A percentile compares a stretch with the other conserved stretches of the same genome.
Evolutionary conservation across 1,139 yeast species (phyloP).

Genomic region (Nakaseomyces bracarensis): DNA sequence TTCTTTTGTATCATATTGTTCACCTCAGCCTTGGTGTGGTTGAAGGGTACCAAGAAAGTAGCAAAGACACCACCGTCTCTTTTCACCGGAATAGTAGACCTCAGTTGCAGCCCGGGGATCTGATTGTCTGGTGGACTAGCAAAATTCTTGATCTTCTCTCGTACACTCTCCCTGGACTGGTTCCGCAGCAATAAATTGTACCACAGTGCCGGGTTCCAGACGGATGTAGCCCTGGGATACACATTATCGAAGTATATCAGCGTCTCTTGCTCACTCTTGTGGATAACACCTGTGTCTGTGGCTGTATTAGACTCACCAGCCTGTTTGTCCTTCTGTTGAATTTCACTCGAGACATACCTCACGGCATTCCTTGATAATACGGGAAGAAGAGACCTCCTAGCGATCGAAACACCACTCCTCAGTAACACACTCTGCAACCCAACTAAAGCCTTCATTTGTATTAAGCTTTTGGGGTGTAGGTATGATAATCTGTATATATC

Average conservation of each 20-base stretch:
- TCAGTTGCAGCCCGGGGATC: slow-evolving; percentile 37
- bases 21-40: slow-evolving; percentile 42
- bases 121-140: slow-evolving; percentile 39
- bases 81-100: slow-evolving; percentile 54
- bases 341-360: slow-evolving; percentile 33
- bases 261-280: slow-evolving; percentile 45
- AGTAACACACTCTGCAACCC: background rate
- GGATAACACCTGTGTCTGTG: slow-evolving; percentile 52
- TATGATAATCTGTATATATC: no score
- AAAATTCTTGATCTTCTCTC: slow-evolving; percentile 32
- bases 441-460: background rate
- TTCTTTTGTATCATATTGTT: slow-evolving; percentile 45
- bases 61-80: slow-evolving; percentile 95
- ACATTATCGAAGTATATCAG: slow-evolving; percentile 48
- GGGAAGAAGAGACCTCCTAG: background rate
- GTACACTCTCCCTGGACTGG: slow-evolving; percentile 33
- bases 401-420: background rate
- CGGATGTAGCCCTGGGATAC: slow-evolving; percentile 38
- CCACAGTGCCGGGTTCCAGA: slow-evolving; percentile 37
- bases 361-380: background rate
- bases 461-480: no score
- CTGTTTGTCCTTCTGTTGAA: slow-evolving; percentile 37
- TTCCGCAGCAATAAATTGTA: slow-evolving; percentile 30
- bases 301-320: slow-evolving; percentile 45
- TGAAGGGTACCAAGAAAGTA: slow-evolving; percentile 54